Conservation (phyloP, 768 basidiomycete species). For the Russula olivacea region DNA sequence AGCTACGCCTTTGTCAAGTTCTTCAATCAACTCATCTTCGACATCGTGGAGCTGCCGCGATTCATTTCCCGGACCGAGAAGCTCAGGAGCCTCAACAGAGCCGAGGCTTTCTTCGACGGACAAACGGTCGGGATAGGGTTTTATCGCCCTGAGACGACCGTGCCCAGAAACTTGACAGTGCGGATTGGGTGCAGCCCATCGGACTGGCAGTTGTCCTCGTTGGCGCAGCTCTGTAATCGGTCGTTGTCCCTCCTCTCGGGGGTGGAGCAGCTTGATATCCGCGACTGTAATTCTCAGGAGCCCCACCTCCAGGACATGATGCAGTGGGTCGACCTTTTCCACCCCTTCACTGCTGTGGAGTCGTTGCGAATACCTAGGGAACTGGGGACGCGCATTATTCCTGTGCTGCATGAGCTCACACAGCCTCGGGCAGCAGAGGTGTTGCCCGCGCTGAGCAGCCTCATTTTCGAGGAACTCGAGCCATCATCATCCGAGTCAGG, state of each 20-base stretch:
- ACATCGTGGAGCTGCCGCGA: background rate
- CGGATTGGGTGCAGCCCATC: background rate
- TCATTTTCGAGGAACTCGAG: background rate
- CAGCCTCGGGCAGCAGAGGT: background rate
- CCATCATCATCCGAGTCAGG: background rate
- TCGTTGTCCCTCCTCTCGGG: background rate
- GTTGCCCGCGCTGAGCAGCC: constrained; percentile 4
- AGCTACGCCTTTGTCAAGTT: background rate
- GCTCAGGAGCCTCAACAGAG: background rate
- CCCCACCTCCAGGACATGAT: background rate
- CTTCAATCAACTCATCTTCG: background rate
- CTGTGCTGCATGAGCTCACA: background rate
- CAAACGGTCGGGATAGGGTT: background rate
- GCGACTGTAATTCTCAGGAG: background rate
- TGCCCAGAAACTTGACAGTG: background rate
- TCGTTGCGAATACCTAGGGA: background rate
- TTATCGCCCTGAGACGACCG: background rate
- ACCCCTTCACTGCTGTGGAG: background rate
- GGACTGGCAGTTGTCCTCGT: background rate
- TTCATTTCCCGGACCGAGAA: background rate
- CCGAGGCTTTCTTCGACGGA: background rate
- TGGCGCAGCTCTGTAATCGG: background rate
- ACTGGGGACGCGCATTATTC: background rate
- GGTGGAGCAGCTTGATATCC: background rate
- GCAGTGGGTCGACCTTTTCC: background rate